Evolutionary conservation across 2,329 filamentous ascomycete species (phyloP).

Genomic region (Tolypocladium amazonense): DNA sequence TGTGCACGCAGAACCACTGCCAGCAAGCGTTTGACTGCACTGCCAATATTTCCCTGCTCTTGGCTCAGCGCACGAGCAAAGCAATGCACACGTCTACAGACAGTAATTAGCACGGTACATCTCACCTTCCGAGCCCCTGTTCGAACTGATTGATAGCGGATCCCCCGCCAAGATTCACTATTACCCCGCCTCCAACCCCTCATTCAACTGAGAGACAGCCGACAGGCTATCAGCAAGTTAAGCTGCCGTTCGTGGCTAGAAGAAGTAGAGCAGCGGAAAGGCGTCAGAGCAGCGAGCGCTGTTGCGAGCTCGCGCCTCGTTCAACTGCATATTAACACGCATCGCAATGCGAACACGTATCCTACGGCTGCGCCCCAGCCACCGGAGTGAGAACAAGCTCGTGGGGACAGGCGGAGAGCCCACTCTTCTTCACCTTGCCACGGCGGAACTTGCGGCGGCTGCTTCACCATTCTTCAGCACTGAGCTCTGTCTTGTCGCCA

Average conservation of each 20-base stretch:
- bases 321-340: not conserved
- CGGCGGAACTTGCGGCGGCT: not conserved
- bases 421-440: not conserved
- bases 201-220: not conserved
- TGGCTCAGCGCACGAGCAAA: not conserved
- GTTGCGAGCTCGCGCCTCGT: not conserved
- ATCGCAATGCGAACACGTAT: not conserved
- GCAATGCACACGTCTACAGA: not conserved
- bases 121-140: not conserved
- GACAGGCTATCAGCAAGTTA: not conserved
- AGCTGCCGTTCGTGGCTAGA: not conserved
- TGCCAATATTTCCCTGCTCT: not conserved
- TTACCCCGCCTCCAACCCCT: slow-evolving; percentile 1
- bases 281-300: not conserved
- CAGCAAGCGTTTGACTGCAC: not conserved
- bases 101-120: not conserved
- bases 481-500: not conserved
- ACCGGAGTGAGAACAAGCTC: not conserved
- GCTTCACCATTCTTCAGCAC: not conserved
- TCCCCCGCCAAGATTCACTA: not conserved
- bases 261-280: not conserved
- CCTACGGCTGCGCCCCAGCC: not conserved
- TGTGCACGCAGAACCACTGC: not conserved
- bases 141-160: not conserved
- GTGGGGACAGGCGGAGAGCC: not conserved